Conservation (phyloP, 2,329 filamentous ascomycete species). For the Pseudocercospora fuligena region DNA sequence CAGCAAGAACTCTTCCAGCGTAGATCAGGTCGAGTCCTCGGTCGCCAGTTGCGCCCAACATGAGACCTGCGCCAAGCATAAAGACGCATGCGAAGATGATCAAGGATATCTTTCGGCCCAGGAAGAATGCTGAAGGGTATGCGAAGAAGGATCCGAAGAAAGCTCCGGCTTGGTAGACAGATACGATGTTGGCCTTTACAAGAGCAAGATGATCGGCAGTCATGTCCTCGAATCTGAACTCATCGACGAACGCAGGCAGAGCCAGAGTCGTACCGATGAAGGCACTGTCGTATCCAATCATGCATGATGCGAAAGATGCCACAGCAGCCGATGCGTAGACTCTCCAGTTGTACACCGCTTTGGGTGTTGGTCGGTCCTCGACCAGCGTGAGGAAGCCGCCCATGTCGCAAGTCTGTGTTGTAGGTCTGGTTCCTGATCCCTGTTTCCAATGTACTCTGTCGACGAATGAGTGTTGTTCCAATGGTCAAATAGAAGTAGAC, state of each 20-base stretch:
- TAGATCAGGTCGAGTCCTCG: constrained; percentile 67
- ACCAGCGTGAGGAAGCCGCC: constrained; percentile 43
- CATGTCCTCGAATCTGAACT: constrained; percentile 68
- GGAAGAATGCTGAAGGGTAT: constrained; percentile 67
- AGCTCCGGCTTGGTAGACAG: constrained; percentile 76
- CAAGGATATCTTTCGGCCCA: constrained; percentile 70
- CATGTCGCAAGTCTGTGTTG: constrained; percentile 35
- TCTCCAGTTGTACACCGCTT: constrained; percentile 64
- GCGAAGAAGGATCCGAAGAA: constrained; percentile 79
- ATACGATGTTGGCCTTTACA: constrained; percentile 76
- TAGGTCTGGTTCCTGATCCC: not conserved
- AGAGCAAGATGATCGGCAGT: constrained; percentile 57
- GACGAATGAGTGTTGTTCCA: not conserved
- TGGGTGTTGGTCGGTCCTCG: constrained; percentile 58
- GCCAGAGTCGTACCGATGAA: constrained; percentile 80
- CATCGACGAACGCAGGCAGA: constrained; percentile 68
- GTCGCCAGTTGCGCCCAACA: constrained; percentile 67
- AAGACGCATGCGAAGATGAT: constrained; percentile 67
- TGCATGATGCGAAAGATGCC: constrained; percentile 62
- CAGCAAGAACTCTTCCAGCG: constrained; percentile 62
- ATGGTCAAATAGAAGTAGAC: constrained; percentile 6
- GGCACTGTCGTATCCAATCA: constrained; percentile 49
- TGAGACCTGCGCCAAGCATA: constrained; percentile 71
- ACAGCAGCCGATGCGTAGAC: constrained; percentile 61
- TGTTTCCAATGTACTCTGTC: not conserved